Evolutionary conservation across 2,329 filamentous ascomycete genomes (phyloP), one percentile per base, ranked within the genome.

Genomic region (Ceratocystis ficicola): DNA sequence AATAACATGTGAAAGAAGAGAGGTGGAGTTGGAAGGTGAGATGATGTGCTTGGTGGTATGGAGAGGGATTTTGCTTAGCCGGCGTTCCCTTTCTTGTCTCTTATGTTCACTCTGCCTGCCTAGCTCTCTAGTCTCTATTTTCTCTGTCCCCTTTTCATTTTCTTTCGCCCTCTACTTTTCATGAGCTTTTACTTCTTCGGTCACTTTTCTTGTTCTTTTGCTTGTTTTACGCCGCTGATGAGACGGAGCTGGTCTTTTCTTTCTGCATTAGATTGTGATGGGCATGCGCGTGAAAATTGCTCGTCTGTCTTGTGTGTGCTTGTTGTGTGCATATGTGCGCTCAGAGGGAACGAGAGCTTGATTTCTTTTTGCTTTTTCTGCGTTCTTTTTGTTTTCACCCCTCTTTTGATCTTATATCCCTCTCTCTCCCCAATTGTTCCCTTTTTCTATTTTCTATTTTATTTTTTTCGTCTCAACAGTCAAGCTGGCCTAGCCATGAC

Each of bases 151-250:
- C 41, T 57, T 6, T 20, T 1, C 30, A 12, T 32, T 60, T 65
- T 65, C 55, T 8, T 28, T 57, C 15, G 36, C 36, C 10, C 3
- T 41, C 36, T 3, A 15, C 15, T 41, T 12, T 41, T 41, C 36
- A 32, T 66, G 36, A 30, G 46, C 32, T 46, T 66, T 66, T 44
- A 17, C 30, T 25, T 32, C 20, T 36, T 32, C 50, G 10, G 22
- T 25, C 22, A 48, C 44, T 50, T 17, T 64, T 64, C 46, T 50
- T 64, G 17, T 41, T 44, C 17, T 50, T 36, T 64, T 64, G 62
- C 28, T n/a, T 64, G 17, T 50, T 55, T n/a, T 25, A 41, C 28
- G 30, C 48, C 22, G 48, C 17, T 57, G 22, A 17, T 30, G 28
- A 30, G 28, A 25, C 25, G 28, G 5, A 30, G 52, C 28, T 30